These are phyloP conservation scores for Trichoderma endophyticum DNA, from an alignment of 2,329 filamentous ascomycete genomes.

Conservation along the genomic window DNA sequence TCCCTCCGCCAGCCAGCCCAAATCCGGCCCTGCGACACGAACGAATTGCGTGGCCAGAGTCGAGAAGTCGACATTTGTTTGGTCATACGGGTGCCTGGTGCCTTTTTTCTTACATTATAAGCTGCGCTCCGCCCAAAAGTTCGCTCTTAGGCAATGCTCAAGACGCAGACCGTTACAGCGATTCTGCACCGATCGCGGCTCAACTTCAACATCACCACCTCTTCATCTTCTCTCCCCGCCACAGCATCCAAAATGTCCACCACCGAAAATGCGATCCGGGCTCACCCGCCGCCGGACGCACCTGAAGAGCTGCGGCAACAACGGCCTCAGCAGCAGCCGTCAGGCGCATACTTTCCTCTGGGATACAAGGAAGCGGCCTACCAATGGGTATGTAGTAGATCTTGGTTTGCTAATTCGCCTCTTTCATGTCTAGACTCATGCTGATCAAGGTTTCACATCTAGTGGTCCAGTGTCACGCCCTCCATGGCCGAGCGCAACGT, in stretches of 20 bases:
- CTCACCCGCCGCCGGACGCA: constrained; percentile 16
- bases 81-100: constrained; percentile 15
- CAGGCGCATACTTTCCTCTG: constrained; percentile 67
- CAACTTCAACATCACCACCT: constrained; percentile 27
- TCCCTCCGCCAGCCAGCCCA: constrained; percentile 13
- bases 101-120: background rate
- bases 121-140: background rate
- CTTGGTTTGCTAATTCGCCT: background rate
- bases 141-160: constrained; percentile 42
- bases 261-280: constrained; percentile 30
- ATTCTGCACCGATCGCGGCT: constrained; percentile 43
- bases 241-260: constrained; percentile 33
- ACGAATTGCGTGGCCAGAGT: constrained; percentile 6
- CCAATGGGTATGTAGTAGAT: constrained; percentile 71
- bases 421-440: background rate
- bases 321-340: constrained; percentile 29
- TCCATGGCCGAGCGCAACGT: constrained; percentile 84
- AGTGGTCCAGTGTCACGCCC: constrained; percentile 86
- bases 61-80: background rate
- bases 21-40: constrained; percentile 17
- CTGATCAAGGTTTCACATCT: background rate
- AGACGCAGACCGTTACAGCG: constrained; percentile 38
- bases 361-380: constrained; percentile 87
- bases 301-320: constrained; percentile 27
- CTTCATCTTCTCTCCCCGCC: constrained; percentile 6